These are phyloP conservation scores for Paramecium sonneborni DNA, from an alignment of 73 alveolate genomes.

Conservation along the genomic window DNA sequence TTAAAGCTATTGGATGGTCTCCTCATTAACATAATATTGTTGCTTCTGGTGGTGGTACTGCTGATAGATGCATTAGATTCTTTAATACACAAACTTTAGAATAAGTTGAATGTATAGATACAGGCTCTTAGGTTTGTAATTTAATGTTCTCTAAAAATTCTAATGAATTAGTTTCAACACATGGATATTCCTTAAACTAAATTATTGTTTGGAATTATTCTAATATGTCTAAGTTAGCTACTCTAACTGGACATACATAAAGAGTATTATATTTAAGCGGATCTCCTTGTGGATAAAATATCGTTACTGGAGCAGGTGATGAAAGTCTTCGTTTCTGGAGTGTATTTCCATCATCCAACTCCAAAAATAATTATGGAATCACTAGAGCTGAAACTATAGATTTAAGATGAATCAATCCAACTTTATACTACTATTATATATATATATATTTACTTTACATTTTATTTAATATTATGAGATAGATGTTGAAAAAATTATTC, in stretches of 20 bases:
- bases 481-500: not conserved
- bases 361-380: not conserved
- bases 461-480: slow-evolving; percentile 63
- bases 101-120: slow-evolving; percentile 81
- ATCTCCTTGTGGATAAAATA: slow-evolving; percentile 94
- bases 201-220: slow-evolving; percentile 93
- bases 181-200: slow-evolving; percentile 63
- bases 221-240: slow-evolving; percentile 87
- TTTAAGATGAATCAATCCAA: not conserved
- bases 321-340: slow-evolving; percentile 97
- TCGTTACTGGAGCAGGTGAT: slow-evolving; percentile 98
- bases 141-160: slow-evolving; percentile 63
- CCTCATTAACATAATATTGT: slow-evolving; percentile 92
- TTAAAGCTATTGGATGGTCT: slow-evolving; percentile 96
- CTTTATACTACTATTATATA: not conserved
- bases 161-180: slow-evolving; percentile 59
- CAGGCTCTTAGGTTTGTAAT: slow-evolving; percentile 78
- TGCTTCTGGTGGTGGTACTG: slow-evolving; percentile 98
- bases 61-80: slow-evolving; percentile 92
- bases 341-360: slow-evolving; percentile 79
- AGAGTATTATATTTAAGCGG: slow-evolving; percentile 92
- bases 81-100: slow-evolving; percentile 89
- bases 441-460: not conserved
- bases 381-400: slow-evolving; percentile 49
- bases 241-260: slow-evolving; percentile 94